Evolutionary conservation across 2,329 filamentous ascomycete genomes (phyloP).

Genomic region (Cercospora berteroae): DNA sequence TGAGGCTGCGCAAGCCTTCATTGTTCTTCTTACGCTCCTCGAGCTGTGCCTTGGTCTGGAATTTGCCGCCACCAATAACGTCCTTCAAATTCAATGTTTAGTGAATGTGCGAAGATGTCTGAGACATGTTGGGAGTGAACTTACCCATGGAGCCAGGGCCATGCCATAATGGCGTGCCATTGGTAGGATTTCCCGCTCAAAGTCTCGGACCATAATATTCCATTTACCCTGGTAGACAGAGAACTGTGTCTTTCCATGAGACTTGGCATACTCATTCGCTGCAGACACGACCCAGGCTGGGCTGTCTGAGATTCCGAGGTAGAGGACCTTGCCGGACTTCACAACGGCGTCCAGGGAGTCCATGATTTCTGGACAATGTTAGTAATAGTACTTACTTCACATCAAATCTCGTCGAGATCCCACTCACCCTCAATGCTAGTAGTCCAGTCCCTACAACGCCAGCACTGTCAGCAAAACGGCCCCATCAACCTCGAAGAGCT

Average conservation of each 20-base stretch:
- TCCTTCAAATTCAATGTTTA: slow-evolving; percentile 41
- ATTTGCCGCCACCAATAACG: slow-evolving; percentile 39
- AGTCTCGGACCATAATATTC: slow-evolving; percentile 42
- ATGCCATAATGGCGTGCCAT: slow-evolving; percentile 46
- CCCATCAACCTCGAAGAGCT: neutral
- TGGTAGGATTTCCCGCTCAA: slow-evolving; percentile 49
- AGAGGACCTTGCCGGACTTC: slow-evolving; percentile 44
- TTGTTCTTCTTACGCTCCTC: slow-evolving; percentile 44
- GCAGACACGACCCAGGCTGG: slow-evolving; percentile 45
- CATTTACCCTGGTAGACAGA: slow-evolving; percentile 42
- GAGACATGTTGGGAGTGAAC: neutral
- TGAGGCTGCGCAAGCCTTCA: slow-evolving; percentile 34
- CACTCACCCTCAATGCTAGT: slow-evolving; percentile 39
- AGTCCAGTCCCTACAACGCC: slow-evolving; percentile 35
- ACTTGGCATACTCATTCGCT: slow-evolving; percentile 44
- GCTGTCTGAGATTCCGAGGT: slow-evolving; percentile 47
- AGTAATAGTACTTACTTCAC: neutral
- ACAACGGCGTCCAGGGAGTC: slow-evolving; percentile 44
- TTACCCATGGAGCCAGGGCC: slow-evolving; percentile 56
- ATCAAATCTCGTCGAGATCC: neutral
- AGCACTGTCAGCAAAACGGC: neutral
- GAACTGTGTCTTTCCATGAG: slow-evolving; percentile 36
- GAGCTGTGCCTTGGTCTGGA: slow-evolving; percentile 46
- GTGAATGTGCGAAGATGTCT: neutral
- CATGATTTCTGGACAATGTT: slow-evolving; percentile 41